A percentile compares a stretch with the other conserved stretches of the same genome.
Conservation (phyloP, 2,329 filamentous ascomycete genomes). For the Pestalotiopsis sp. region DNA sequence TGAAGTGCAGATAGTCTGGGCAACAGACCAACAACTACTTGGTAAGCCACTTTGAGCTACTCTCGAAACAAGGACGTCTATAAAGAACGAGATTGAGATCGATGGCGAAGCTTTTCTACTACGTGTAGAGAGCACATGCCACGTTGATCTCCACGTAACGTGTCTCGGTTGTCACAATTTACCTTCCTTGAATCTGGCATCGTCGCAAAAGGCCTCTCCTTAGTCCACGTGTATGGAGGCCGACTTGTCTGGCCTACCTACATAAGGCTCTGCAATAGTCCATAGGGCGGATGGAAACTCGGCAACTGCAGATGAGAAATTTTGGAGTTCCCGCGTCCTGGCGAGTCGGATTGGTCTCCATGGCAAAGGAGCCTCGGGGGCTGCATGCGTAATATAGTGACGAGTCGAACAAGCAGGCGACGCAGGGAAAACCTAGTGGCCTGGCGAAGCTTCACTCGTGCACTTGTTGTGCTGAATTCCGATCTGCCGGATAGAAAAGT, state of each 20-base stretch:
- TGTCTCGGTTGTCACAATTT: neutral
- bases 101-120: neutral
- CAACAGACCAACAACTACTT: no score
- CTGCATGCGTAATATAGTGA: neutral
- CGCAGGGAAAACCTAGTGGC: neutral
- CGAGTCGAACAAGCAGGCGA: neutral
- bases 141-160: neutral
- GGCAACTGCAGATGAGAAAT: neutral
- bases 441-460: neutral
- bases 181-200: neutral
- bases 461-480: neutral
- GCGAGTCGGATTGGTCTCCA: neutral
- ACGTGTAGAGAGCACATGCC: neutral
- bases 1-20: no score
- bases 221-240: no score
- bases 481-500: neutral
- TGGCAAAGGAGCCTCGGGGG: neutral
- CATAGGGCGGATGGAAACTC: neutral
- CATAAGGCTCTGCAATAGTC: neutral
- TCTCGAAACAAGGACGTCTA: no score
- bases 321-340: neutral
- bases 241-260: no score
- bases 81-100: no score
- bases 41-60: no score
- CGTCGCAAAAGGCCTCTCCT: no score